Percentiles rank a stretch among this genome's conserved stretches.
These are phyloP conservation scores for Amauroascus niger DNA, from an alignment of 2,329 filamentous ascomycete species.

Conservation along the genomic window DNA sequence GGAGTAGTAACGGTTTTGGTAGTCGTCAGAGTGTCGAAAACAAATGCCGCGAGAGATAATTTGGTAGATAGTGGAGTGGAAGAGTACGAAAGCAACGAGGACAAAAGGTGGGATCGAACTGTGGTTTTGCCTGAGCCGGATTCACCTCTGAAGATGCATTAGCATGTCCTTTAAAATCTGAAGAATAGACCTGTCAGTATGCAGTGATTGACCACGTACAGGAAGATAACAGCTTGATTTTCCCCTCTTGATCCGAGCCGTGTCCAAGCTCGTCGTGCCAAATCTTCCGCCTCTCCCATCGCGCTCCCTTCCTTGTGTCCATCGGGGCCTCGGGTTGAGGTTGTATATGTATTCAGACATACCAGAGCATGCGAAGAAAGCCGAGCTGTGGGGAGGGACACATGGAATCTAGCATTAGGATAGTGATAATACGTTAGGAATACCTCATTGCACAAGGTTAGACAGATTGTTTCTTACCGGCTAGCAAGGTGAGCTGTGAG, in stretches of 20 bases:
- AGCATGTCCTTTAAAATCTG: not conserved
- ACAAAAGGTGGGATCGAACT: constrained; percentile 76
- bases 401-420: constrained; percentile 72
- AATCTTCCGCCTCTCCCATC: constrained; percentile 82
- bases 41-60: constrained; percentile 82
- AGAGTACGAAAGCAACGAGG: constrained; percentile 76
- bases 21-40: constrained; percentile 92
- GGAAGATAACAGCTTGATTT: constrained; percentile 83
- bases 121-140: constrained; percentile 95
- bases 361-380: constrained; percentile 88
- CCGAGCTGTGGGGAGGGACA: constrained; percentile 73
- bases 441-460: not conserved
- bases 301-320: constrained; percentile 85
- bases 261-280: constrained; percentile 77
- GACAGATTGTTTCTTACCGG: constrained; percentile 28
- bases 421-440: not conserved
- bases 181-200: not conserved
- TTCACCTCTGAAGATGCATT: constrained; percentile 61
- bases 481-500: constrained; percentile 44
- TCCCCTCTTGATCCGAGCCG: constrained; percentile 80
- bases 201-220: constrained; percentile 53
- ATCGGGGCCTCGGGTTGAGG: constrained; percentile 78
- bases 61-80: constrained; percentile 90
- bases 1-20: constrained; percentile 95
- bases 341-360: constrained; percentile 88